Evolutionary conservation across 169 alveolate genomes (phyloP).

Genomic region (Pseudocohnilembus persalinus): DNA sequence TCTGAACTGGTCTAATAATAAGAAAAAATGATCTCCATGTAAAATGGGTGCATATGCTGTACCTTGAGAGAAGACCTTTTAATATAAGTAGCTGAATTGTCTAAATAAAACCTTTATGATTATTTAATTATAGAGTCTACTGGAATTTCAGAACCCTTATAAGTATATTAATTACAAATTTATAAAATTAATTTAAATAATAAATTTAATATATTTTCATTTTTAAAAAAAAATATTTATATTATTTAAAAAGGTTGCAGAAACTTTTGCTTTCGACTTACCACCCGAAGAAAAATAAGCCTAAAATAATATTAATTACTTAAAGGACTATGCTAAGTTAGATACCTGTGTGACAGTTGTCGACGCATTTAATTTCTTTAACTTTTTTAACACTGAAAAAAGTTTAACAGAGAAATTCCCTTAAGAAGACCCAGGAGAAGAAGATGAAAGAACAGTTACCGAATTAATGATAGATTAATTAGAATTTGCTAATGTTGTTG

Average conservation of each 20-base stretch:
- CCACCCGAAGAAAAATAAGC: conserved; percentile 14
- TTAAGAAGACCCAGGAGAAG: conserved; percentile 14
- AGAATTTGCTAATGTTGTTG: conserved; percentile 58
- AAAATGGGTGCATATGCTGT: conserved; percentile 56
- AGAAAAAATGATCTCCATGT: conserved; percentile 44
- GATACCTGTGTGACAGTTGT: conserved; percentile 55
- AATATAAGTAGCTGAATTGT: conserved; percentile 20
- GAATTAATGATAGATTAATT: conserved; percentile 47
- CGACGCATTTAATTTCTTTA: conserved; percentile 47
- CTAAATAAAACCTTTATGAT: conserved; percentile 40
- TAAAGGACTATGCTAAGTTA: conserved; percentile 31
- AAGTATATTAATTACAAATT: conserved; percentile 47
- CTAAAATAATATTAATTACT: conserved; percentile 18
- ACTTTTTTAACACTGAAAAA: conserved; percentile 25
- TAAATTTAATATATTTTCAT: too few relatives aligned
- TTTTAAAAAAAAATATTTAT: background rate
- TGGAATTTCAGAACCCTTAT: conserved; percentile 68
- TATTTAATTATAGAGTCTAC: conserved; percentile 67
- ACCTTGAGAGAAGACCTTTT: conserved; percentile 48
- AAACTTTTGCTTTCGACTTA: conserved; percentile 27
- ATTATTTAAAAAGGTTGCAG: background rate
- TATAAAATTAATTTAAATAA: too few relatives aligned
- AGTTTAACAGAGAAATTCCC: conserved; percentile 13
- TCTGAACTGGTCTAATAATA: conserved; percentile 22
- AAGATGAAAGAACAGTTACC: conserved; percentile 23